phyloP scores from a whole-genome alignment of 768 basidiomycete species.

The Phylloporus scabripes region DNA sequence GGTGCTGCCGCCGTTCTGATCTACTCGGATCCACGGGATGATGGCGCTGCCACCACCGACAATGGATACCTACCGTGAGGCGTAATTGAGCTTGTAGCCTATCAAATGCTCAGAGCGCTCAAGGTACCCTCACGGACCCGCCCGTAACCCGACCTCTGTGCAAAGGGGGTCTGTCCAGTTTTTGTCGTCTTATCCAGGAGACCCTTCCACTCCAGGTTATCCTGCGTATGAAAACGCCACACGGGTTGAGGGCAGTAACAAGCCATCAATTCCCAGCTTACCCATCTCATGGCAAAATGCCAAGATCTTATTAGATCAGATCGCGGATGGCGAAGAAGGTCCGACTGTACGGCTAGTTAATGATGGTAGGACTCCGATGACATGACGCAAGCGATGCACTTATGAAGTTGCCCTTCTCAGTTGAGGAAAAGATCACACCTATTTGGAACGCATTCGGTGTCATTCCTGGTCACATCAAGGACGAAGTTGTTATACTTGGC shows the following conservation, averaged over 20 bases:
- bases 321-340: conserved; percentile 33
- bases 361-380: conserved; percentile 36
- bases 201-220: conserved; percentile 83
- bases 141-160: conserved; percentile 77
- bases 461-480: conserved; percentile 77
- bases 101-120: neutral
- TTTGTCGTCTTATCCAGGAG: conserved; percentile 61
- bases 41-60: conserved; percentile 70
- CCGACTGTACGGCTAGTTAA: conserved; percentile 49
- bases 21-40: conserved; percentile 84
- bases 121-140: conserved; percentile 69
- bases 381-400: neutral
- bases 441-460: conserved; percentile 89
- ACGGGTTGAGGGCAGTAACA: conserved; percentile 52
- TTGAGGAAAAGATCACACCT: conserved; percentile 79
- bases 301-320: conserved; percentile 50
- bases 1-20: conserved; percentile 79
- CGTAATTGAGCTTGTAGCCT: neutral
- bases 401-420: conserved; percentile 28
- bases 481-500: conserved; percentile 84
- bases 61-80: conserved; percentile 68
- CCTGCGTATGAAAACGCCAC: conserved; percentile 83
- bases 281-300: conserved; percentile 90
- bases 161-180: conserved; percentile 83
- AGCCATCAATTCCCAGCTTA: conserved; percentile 78